Evolutionary conservation across 352 stramenopile genomes (phyloP).

Genomic region (Phytophthora sansomeana): DNA sequence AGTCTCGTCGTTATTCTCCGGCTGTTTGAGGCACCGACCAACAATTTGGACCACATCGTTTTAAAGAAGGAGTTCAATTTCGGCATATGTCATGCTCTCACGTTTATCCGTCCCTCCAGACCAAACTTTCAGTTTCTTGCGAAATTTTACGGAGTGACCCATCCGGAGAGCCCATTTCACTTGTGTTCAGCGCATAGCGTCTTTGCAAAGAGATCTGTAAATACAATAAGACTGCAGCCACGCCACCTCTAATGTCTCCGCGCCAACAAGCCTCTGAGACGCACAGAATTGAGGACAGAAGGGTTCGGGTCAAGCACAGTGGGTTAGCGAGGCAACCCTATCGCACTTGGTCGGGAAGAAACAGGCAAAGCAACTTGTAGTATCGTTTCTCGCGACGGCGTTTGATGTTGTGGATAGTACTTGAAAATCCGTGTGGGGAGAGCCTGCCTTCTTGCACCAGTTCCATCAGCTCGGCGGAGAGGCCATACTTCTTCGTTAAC

Average conservation of each 20-base stretch:
- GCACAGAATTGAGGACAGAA: not conserved
- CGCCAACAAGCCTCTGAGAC: not conserved
- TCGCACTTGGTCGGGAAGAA: slow-evolving; percentile 1
- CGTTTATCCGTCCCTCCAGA: no score
- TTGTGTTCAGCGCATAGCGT: no score
- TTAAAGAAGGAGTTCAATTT: no score
- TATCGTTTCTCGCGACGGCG: slow-evolving; percentile 8
- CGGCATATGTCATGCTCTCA: no score
- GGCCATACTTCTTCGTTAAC: not conserved
- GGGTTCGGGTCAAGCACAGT: not conserved
- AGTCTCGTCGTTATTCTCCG: no score
- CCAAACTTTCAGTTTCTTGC: no score
- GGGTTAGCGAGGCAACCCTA: not conserved
- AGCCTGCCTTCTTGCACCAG: slow-evolving; percentile 10
- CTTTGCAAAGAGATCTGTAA: no score
- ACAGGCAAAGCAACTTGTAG: slow-evolving; percentile 11
- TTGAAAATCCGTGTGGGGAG: slow-evolving; percentile 3
- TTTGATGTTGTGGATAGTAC: slow-evolving; percentile 5
- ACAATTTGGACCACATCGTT: no score
- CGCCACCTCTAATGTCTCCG: not conserved
- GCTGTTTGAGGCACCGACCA: no score
- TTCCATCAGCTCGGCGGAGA: not conserved
- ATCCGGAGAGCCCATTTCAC: no score
- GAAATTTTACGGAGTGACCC: no score
- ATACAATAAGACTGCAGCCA: no score